Conservation (phyloP, 345 rosid genomes). For the Turritis glabra region DNA sequence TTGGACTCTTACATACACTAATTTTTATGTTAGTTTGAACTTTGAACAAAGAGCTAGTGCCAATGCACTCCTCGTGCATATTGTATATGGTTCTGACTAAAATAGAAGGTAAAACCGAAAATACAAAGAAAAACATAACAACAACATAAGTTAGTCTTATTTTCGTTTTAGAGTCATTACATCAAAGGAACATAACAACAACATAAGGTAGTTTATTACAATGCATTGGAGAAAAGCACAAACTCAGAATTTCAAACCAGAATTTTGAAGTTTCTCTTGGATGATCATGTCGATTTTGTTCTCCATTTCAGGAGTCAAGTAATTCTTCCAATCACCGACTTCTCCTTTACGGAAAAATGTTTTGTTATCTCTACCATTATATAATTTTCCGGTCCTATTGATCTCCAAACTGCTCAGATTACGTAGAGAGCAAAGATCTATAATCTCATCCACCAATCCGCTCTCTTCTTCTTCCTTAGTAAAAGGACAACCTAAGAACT, state of each 20-base stretch:
- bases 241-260: background rate
- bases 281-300: constrained; percentile 1
- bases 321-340: background rate
- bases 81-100: too few species aligned
- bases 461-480: background rate
- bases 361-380: background rate
- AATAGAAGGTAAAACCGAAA: background rate
- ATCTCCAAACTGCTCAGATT: background rate
- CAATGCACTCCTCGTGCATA: too few species aligned
- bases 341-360: background rate
- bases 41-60: too few species aligned
- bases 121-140: background rate
- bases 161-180: background rate
- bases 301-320: background rate
- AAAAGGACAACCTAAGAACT: background rate
- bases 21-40: too few species aligned
- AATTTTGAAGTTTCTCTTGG: background rate
- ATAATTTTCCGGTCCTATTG: background rate
- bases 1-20: too few species aligned
- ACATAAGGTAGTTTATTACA: background rate
- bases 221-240: background rate
- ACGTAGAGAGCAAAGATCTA: background rate
- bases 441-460: background rate
- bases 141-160: background rate
- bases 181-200: background rate